Base-by-base conservation (phyloP, 192 early-diverging fungal genomes). In the Linnemannia elongata region DNA sequence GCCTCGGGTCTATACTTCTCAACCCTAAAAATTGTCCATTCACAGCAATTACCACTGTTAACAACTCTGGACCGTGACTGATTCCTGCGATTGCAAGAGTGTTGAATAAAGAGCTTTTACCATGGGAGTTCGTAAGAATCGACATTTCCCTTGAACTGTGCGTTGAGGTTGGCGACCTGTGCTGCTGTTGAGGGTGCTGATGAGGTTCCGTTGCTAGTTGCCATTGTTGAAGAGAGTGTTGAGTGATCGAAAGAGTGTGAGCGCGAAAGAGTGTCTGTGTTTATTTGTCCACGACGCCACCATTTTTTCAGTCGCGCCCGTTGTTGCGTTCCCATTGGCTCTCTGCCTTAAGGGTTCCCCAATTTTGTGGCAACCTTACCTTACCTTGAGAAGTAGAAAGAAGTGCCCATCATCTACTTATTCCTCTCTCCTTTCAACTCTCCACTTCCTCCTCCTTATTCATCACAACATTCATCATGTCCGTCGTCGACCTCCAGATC, bases 1-100 rank as follows among this genome's bases (percentile, higher is more conserved):
- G 94, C 75, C 24, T 89, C 82, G 30, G 98, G 98, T 73, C 98
- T 91, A 89, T 99, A 98, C 88, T 99, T 98, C 89, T 99, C 98
- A 38, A 99, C 95, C 96, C 96, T 90, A 49, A 22, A 22, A 35
- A 39, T 8, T 20, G 42, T 60, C 49, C 2, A 69, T 24, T 24
- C 20, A 66, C 42, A 52, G 76, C 60, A 22, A 74, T 27, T 42
- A 36, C 22, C 63, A 68, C 33, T 42, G 27, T 55, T 44, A 22
- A 57, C 35, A 39, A 30, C 52, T 20, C 9, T n/a, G 24, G 33
- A 3, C 39, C 38, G n/a, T 69, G 52, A 33, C 24, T 69, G 17
- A 44, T 69, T 69, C 55, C 42, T 36, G 38, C 30, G n/a, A 68
- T 77, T 77, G 7, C 22, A 2, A 4, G 30, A 44, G 47, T 63